Base-by-base conservation (phyloP, 768 basidiomycete species). In the Mycena venus region DNA sequence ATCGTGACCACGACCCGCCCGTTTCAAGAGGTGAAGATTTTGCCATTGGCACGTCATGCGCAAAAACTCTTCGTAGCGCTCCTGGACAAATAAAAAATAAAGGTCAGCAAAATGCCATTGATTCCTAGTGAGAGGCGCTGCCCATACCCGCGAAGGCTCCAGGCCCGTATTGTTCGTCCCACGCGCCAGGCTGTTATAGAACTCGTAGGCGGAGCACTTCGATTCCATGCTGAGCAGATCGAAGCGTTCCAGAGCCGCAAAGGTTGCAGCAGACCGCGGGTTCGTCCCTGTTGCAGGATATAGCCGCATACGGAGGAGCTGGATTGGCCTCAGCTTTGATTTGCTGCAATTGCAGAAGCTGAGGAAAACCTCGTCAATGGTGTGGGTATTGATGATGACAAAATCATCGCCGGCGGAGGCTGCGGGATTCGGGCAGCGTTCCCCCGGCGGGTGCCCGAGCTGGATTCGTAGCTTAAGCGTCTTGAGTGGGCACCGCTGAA, bases 1-100 rank as follows among this genome's bases (percentile, higher is more conserved):
- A 19, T 74, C 78, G 60, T 80, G 77, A 6, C 53, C 79, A 8
- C 74, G 36, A 7, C 77, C 79, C 4, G 63, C 75, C 14, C 74
- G 70, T 38, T 79, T 78, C 34, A 77, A 44, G 38, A 74, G 69
- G 60, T 59, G 71, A 7, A 81, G n/a, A 42, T 79, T 74, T 12
- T 68, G 44, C 74, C 73, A 81, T 29, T 78, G 67, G 19, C 72
- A 58, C 3, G 78, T 65, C 58, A 79, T 79, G 4, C 42, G n/a
- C n/a, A n/a, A n/a, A n/a, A n/a, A n/a, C n/a, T n/a, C 49, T 4
- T 34, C n/a, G 47, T 80, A 81, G 2, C 75, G 70, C 40, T 74
- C 64, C 80, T 82, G 55, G n/a, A n/a, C n/a, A n/a, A n/a, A n/a
- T n/a, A n/a, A 29, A 27, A 59, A 32, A 3, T 5, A 34, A 17